Evolutionary conservation across 2,329 filamentous ascomycete genomes (phyloP), one percentile per base, ranked within the genome.

Genomic region (Macrophomina tecta): DNA sequence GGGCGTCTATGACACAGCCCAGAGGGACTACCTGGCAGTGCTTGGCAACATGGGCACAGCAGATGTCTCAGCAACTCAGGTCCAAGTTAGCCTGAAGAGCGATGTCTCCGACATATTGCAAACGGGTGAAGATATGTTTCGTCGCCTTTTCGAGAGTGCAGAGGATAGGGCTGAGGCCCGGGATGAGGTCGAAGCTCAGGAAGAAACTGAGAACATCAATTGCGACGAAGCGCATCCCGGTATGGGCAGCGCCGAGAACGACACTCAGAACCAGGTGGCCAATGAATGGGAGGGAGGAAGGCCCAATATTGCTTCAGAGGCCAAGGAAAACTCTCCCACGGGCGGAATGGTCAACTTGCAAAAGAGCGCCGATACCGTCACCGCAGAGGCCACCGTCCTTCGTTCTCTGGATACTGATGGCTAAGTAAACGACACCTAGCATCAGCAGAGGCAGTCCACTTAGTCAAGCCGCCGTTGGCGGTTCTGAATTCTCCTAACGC

Each of bases 1-100:
- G 32, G 81, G 84, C 62, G 80, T 82, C n/a, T 79, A 72, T 64
- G 51, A 73, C 1, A 67, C 68, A 23, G 79, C 82, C 73, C 70
- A 71, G 7, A 70, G 69, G 1, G 79, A 82, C 62, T 82, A 82
- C 68, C 71, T 76, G 68, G 74, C 69, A 2, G 73, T 77, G 5
- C 68, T 82, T 14, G 76, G 74, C 34, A 74, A 75, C 28, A 67
- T 63, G 7, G 51, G 62, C 23, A 14, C 52, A 5, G 45, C 28
- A 0, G 46, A 42, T 6, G 48, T 34, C 23, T 23, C 45, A 18
- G 16, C 18, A 30, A 28, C 53, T 1, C 53, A 38, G 32, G 40
- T 9, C 9, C 46, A 55, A 18, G 18, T 42, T 16, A n/a, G 58
- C 12, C 14, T 68, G 3, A 32, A 30, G 7, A 14, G 11, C 32